Base-by-base conservation (phyloP, 495 filamentous ascomycete genomes). In the Jackrogersella multiformis region DNA sequence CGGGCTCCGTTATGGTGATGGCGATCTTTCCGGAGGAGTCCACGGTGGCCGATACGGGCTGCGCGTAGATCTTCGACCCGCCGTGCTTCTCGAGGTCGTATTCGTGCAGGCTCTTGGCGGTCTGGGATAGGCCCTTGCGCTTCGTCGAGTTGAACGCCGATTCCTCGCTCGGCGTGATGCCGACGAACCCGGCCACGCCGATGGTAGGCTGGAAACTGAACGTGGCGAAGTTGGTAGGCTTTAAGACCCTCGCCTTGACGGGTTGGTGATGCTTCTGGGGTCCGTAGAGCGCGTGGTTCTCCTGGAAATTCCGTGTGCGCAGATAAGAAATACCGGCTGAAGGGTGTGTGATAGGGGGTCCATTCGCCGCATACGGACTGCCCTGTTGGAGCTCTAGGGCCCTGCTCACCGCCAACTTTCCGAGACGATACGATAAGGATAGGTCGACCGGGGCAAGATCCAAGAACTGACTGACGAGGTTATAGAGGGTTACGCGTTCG, bases 261-360 rank as follows among this genome's bases (percentile, higher is more conserved):
- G 92, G 86, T 7, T 86, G 68, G 60, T 85, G 83, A 34, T 79
- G 68, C 12, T 79, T 78, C 72, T 92, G 90, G 6, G 93, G 94
- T 2, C 95, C 95, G 69, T 89, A 87, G n/a, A 86, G 60, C 0
- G 95, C 90, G 72, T 97, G 93, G 74, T 97, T 96, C 51, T 86
- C 81, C 41, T 91, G 74, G 72, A 88, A 83, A 20, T 88, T 82
- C 32, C 84, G 76, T 13, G 91, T 90, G 56, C 93, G 88, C 26
- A 89, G 81, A 78, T 98, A 97, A 35, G 91, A 90, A 15, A 98
- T 79, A 63, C 95, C 95, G 2, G 89, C 96, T 1, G 93, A 95
- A 1, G 96, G 95, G 77, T 99, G 95, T 7, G 94, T 98, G 55
- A 84, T 84, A 0, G 91, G 92, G 2, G 93, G 90, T 2, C 91